These are phyloP conservation scores for Pyrenochaeta sp. DNA, from an alignment of 2,329 filamentous ascomycete genomes.

Conservation along the genomic window DNA sequence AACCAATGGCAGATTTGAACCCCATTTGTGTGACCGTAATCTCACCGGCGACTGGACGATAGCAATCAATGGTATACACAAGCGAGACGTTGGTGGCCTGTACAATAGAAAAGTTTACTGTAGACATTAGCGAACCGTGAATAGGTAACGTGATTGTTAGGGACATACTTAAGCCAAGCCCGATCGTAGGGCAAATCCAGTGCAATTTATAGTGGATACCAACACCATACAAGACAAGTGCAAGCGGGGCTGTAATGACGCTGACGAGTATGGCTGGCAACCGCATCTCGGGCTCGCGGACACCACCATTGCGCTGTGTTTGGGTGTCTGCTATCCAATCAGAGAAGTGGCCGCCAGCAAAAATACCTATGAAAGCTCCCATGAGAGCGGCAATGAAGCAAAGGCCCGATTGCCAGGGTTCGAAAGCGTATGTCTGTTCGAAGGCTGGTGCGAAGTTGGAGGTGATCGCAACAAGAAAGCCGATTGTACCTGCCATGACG, in stretches of 20 bases:
- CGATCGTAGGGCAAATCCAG: constrained; percentile 66
- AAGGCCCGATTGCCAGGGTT: constrained; percentile 59
- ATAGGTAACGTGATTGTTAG: not conserved
- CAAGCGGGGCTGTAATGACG: constrained; percentile 60
- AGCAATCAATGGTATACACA: constrained; percentile 67
- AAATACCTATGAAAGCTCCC: constrained; percentile 61
- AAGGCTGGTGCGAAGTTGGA: constrained; percentile 44
- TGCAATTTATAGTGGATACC: constrained; percentile 40
- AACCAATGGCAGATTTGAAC: constrained; percentile 67
- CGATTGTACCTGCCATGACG: constrained; percentile 64
- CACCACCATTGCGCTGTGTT: constrained; percentile 56
- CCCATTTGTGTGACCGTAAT: constrained; percentile 62
- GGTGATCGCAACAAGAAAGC: constrained; percentile 57
- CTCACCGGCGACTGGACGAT: constrained; percentile 66
- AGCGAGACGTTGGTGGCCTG: constrained; percentile 65
- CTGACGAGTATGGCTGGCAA: constrained; percentile 50
- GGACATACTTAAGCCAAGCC: constrained; percentile 57
- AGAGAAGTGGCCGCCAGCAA: constrained; percentile 61
- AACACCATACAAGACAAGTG: constrained; percentile 42
- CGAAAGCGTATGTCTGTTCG: constrained; percentile 57
- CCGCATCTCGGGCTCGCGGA: constrained; percentile 66
- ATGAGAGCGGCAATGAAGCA: constrained; percentile 64
- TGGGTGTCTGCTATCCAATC: constrained; percentile 61
- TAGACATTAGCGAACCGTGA: not conserved
- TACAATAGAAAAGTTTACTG: constrained; percentile 65